Evolutionary conservation across 2,329 filamentous ascomycete genomes (phyloP), one percentile per base, ranked within the genome.

Genomic region (Metarhizium anisopliae): DNA sequence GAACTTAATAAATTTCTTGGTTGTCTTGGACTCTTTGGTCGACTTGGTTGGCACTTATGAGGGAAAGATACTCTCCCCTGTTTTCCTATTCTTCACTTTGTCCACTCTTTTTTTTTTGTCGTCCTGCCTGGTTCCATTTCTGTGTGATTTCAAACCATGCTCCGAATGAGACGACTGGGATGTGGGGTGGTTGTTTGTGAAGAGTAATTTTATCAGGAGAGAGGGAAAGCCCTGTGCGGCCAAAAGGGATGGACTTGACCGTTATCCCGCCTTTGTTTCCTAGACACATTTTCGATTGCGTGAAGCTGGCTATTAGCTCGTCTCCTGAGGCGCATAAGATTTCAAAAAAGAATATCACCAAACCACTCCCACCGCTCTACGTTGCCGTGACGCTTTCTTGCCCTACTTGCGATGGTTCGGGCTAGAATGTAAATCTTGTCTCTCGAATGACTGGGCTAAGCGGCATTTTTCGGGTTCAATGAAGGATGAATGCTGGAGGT

Each of bases 201-300:
- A 36, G 25, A 47, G 35, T 6, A 13, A 14, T n/a, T 3, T 43
- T 10, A 38, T 35, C 40, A 47, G 36, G 38, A 35, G 49, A 75
- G 86, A 90, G 92, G 91, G 93, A 97, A 96, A 91, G 93, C 93
- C 93, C 91, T 96, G 92, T 94, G 84, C 84, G 82, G 80, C 83
- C 35, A 51, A 82, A 81, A 82, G 86, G 88, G 85, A 78, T 87
- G 83, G 83, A 90, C 90, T 93, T 95, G 72, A 93, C 78, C 86
- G 90, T 91, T 86, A 82, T 86, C 85, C 87, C 82, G 77, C 80
- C 73, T 66, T 63, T 61, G 60, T 65, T 56, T 64, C 58, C 59
- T 51, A 55, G 60, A 60, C 50, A 56, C 60, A 66, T 56, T 59
- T 51, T 63, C 56, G 59, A 53, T 61, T 47, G 45, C 45, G 13